Evolutionary conservation across 1,139 yeast species (phyloP).

Genomic region (Pichia kudriavzevii): DNA sequence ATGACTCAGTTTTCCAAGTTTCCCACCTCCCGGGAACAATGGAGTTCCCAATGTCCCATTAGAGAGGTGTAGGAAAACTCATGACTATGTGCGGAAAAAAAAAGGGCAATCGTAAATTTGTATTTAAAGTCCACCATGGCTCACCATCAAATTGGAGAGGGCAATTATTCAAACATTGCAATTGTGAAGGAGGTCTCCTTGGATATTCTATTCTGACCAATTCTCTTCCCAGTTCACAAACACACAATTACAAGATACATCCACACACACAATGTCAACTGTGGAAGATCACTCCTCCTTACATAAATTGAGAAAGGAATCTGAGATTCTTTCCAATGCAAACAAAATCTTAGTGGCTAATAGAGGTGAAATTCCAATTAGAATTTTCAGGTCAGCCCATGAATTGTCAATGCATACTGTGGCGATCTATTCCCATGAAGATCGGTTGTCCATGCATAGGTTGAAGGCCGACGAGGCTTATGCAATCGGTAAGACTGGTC

Average conservation of each 20-base stretch:
- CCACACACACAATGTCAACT: slow-evolving; percentile 20
- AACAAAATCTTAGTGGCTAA: slow-evolving; percentile 85
- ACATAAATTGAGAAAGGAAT: slow-evolving; percentile 46
- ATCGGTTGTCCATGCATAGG: slow-evolving; percentile 89
- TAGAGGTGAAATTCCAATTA: slow-evolving; percentile 83
- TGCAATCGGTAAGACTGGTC: slow-evolving; percentile 83
- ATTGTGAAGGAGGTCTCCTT: too few species aligned
- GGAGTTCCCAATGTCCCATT: too few species aligned
- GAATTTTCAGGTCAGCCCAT: slow-evolving; percentile 95
- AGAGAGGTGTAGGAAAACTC: too few species aligned
- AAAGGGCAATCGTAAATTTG: too few species aligned
- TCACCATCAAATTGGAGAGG: too few species aligned
- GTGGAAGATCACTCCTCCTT: slow-evolving; percentile 28
- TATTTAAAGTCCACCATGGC: too few species aligned
- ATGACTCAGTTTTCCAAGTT: too few species aligned
- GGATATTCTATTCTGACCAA: too few species aligned
- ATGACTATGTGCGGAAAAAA: too few species aligned
- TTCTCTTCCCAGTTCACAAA: neutral
- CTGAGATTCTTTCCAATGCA: slow-evolving; percentile 54
- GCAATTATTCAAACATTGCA: too few species aligned
- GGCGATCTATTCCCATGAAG: slow-evolving; percentile 96
- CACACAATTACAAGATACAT: neutral
- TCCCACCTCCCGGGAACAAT: too few species aligned
- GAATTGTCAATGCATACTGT: slow-evolving; percentile 97
- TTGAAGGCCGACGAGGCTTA: slow-evolving; percentile 90